Base-by-base conservation (phyloP, 129 eudicot genomes). In the Artemisia tridentata region DNA sequence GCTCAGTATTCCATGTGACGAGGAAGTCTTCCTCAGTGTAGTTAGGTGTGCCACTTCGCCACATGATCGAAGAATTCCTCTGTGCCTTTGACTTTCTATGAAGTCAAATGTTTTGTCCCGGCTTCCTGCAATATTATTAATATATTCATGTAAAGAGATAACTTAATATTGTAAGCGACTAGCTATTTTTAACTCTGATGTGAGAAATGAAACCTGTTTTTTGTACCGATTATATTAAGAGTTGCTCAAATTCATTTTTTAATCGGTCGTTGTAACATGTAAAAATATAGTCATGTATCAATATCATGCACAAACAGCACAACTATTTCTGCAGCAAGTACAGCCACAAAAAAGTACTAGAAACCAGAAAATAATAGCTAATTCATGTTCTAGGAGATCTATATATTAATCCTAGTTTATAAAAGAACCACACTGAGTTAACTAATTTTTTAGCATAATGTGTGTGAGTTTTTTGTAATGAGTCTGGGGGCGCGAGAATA, bases 1-100 rank as follows among this genome's bases (percentile, higher is more conserved):
- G 65, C 84, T 83, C 68, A 79, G 65, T 62, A 81, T 84, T 71
- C 88, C 88, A 8, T 84, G 88, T 46, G 80, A 80, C 49, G 88
- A 81, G 63, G 76, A 74, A 49, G 69, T 80, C 55, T 84, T 81
- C 81, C 76, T 81, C 67, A 77, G 69, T 12, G 87, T 83, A 11
- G 61, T 79, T 56, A 69, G 81, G 58, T 80, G 84, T 67, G 81
- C 84, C 81, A 71, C 72, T 3, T 81, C 85, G 2, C 84, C 90
- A 15, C 71, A 43, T 0, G 80, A 71, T 34, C 82, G 80, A 54
- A 73, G 84, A 59, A 74, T 77, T 48, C 75, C 79, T 5, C 19
- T 81, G 68, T 84, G 93, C 80, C 78, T 79, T 49, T 87, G 84
- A 84, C 60, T 50, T 61, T 59, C 19, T 20, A n/a, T 17, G 38